phyloP scores from a whole-genome alignment of 139 green algal genomes.

The Auxenochlorella pyrenoidosa region DNA sequence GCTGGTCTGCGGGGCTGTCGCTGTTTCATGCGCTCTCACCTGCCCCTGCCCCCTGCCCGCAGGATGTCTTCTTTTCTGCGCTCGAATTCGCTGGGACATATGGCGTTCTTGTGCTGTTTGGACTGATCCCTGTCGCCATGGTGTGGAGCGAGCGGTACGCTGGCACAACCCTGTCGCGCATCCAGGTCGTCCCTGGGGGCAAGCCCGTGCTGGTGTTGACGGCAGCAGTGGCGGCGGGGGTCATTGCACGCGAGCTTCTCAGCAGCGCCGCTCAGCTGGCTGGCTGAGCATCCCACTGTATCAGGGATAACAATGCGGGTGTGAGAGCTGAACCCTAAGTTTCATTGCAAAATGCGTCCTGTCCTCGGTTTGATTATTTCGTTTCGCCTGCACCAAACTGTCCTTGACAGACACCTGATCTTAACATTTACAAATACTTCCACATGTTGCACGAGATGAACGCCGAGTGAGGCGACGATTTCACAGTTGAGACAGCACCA shows the following conservation, averaged over 20 bases:
- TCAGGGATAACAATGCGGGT: background rate
- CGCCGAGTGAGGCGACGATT: no score
- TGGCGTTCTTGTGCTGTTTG: slow-evolving; percentile 80
- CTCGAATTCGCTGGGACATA: slow-evolving; percentile 77
- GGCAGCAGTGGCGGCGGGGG: slow-evolving; percentile 37
- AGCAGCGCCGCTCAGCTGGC: background rate
- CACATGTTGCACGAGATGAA: no score
- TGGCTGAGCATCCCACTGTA: background rate
- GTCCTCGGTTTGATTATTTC: no score
- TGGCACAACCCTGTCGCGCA: slow-evolving; percentile 30
- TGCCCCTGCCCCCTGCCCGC: background rate
- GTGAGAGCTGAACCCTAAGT: background rate
- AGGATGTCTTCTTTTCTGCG: slow-evolving; percentile 69
- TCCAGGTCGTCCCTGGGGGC: slow-evolving; percentile 59
- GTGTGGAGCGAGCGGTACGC: slow-evolving; percentile 64
- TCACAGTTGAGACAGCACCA: no score
- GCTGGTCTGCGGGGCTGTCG: background rate
- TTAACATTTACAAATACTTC: no score
- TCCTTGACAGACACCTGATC: no score
- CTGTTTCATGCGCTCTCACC: no score
- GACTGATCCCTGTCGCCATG: slow-evolving; percentile 76
- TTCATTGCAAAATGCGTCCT: no score
- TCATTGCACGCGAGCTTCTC: slow-evolving; percentile 61
- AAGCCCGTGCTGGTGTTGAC: slow-evolving; percentile 43
- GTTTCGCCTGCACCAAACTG: no score